These are phyloP conservation scores for Cryptosporidium tyzzeri DNA, from an alignment of 169 alveolate genomes.

Conservation along the genomic window DNA sequence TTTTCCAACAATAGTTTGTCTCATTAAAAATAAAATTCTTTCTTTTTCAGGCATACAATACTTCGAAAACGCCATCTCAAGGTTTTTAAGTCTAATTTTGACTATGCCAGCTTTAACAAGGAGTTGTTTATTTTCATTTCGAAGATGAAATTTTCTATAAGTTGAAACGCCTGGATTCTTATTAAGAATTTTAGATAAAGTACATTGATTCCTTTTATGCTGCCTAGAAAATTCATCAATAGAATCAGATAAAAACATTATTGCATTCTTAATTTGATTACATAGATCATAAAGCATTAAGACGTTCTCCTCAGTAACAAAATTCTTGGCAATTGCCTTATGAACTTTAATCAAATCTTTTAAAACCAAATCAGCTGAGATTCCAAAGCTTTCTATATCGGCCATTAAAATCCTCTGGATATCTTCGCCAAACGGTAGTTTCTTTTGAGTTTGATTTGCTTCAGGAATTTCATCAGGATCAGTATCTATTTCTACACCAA, in stretches of 20 bases:
- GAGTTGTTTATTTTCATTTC: neutral
- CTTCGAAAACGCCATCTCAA: conserved; percentile 10
- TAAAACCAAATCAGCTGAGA: neutral
- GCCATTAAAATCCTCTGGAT: neutral
- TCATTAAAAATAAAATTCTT: conserved; percentile 2
- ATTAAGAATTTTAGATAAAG: neutral
- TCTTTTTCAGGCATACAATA: conserved; percentile 23
- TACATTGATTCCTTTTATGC: neutral
- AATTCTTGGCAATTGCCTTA: neutral
- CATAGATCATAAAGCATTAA: neutral
- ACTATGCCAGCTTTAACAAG: neutral
- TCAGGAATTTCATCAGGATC: no score
- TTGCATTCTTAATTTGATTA: neutral
- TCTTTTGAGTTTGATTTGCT: neutral
- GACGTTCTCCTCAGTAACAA: neutral
- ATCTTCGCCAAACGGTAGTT: no score
- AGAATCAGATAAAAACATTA: neutral
- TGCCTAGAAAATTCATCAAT: neutral
- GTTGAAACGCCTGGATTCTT: neutral
- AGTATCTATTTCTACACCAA: neutral
- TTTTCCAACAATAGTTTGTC: conserved; percentile 18
- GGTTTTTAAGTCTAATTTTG: conserved; percentile 20
- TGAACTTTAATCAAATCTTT: conserved; percentile 1
- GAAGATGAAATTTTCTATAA: neutral
- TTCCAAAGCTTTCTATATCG: neutral